A percentile compares a stretch with the other conserved stretches of the same genome.
phyloP scores from a whole-genome alignment of 1,284 basidiomycete genomes.

The Flammula alnicola region DNA sequence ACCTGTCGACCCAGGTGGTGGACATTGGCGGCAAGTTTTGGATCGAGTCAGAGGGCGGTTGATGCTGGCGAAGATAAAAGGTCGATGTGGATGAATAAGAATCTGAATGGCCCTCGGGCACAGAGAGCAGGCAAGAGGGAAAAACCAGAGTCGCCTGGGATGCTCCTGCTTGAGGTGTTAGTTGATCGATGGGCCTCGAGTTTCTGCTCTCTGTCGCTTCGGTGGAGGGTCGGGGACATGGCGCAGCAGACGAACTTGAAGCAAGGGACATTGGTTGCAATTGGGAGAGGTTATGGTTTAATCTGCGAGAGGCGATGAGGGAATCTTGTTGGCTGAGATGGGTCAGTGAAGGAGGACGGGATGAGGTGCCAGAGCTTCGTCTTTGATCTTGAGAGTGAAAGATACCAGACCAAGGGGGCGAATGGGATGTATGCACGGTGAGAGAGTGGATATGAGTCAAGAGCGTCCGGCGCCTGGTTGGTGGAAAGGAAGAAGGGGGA shows the following conservation, averaged over 20 bases:
- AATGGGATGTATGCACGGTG: background rate
- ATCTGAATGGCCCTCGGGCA: conserved; percentile 12
- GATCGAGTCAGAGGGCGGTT: conserved; percentile 1
- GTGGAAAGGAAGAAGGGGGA: too few relatives aligned
- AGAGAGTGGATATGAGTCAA: background rate
- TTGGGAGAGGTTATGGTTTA: background rate
- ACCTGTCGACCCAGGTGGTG: conserved; percentile 24
- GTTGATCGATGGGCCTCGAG: background rate
- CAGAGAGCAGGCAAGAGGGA: conserved; percentile 13
- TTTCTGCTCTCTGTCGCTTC: background rate
- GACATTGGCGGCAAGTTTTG: conserved; percentile 3
- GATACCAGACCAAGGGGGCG: too few relatives aligned
- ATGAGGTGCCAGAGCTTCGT: too few relatives aligned
- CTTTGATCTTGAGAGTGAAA: too few relatives aligned
- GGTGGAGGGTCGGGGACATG: background rate
- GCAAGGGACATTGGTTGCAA: background rate
- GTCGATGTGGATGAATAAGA: conserved; percentile 6
- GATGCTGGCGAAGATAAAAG: conserved; percentile 14
- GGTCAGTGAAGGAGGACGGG: background rate
- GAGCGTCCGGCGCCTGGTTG: too few relatives aligned
- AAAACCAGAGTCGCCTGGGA: background rate
- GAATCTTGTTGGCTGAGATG: background rate
- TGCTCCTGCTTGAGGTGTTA: background rate
- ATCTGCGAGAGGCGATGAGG: too few relatives aligned
- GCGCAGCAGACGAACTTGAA: background rate